Evolutionary conservation across 441 rosid species (phyloP).

Genomic region (Raphanus hybrid): DNA sequence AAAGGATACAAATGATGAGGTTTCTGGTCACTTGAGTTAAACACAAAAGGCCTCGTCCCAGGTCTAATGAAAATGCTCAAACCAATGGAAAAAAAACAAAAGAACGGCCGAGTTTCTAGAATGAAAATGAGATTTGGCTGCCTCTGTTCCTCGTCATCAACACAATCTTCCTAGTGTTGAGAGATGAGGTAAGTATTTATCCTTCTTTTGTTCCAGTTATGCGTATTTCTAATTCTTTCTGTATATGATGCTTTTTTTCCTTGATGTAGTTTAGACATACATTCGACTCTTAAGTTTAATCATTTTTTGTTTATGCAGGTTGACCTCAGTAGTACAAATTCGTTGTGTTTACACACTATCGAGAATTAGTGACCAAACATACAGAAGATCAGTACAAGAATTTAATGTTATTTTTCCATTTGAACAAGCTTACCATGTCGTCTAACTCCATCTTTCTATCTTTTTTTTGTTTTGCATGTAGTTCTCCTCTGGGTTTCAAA

Average conservation of each 20-base stretch:
- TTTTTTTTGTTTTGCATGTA: neutral
- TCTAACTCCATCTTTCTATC: neutral
- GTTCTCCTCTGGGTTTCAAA: neutral
- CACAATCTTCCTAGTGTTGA: neutral
- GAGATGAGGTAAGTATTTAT: neutral
- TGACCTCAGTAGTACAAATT: too few species aligned
- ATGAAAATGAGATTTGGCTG: neutral
- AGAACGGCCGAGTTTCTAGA: neutral
- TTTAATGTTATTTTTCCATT: neutral
- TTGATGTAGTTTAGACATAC: neutral
- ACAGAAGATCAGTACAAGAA: neutral
- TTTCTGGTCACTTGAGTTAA: neutral
- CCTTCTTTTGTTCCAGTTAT: neutral
- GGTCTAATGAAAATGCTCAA: neutral
- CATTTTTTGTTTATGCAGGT: neutral
- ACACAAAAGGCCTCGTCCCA: neutral
- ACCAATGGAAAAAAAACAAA: neutral
- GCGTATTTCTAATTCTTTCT: neutral
- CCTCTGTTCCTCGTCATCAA: neutral
- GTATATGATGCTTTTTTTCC: neutral
- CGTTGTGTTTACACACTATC: neutral
- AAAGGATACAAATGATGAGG: too few species aligned
- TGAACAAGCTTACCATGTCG: neutral
- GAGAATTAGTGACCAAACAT: neutral
- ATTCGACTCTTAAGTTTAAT: neutral